Base-by-base conservation (phyloP, 2,329 filamentous ascomycete species). In the Fusarium zealandicum region DNA sequence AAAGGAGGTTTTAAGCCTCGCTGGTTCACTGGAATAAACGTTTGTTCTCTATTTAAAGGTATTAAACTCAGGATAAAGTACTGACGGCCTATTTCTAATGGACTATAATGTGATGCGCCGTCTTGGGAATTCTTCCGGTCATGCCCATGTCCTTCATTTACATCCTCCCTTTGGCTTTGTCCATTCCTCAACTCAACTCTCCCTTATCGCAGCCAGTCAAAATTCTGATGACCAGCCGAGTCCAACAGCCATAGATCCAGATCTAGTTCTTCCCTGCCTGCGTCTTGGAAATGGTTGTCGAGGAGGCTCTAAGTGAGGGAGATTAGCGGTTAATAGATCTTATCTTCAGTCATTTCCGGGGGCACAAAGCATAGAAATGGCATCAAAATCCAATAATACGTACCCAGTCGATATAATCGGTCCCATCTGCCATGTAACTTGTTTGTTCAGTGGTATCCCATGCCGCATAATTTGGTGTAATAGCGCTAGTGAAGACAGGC, bases 401-500 rank as follows among this genome's bases (percentile, higher is more conserved):
- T 60, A 68, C 66, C 66, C 66, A 68, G 12, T 68, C 61, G 17
- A 68, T 52, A 6, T 3, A 31, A 1, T 64, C 66, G 0, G 54
- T 50, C 2, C 54, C 44, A 2, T 61, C 45, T 2, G 47, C 16
- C 6, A 52, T 54, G 7, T 57, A 6, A 20, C 20, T 16, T 11
- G 57, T 51, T 4, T 51, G 31, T 3, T 50, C 47, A 1, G 36
- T 27, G 4, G 38, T 38, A 3, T 32, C 32, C 20, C 20, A 20
- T 20, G 4, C 20, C 20, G 20, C 20, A 20, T 20, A 6, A 6
- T 6, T 20, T 6, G 6, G 4, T 4, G 20, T 20, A 20, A 4
- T 20, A 20, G 20, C 20, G 20, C 20, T 20, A 6, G 20, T 20
- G 2, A 39, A 8, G 16, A 11, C 16, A 6, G 28, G 25, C 3